Conservation (phyloP, 208 protist species). For the Phytomonas serpens region DNA sequence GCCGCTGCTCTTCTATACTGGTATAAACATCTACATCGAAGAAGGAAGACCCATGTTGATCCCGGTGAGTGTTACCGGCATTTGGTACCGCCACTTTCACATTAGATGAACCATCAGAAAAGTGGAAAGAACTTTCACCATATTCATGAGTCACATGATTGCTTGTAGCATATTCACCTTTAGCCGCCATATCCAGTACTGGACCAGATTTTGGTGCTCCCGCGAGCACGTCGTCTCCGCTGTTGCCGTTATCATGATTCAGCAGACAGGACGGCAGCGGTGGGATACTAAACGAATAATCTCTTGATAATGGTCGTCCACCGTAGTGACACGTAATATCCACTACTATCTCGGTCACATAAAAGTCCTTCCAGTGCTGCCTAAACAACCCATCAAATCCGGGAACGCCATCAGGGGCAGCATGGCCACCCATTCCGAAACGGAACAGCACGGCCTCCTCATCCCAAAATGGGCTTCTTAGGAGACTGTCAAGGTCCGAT, state of each 20-base stretch:
- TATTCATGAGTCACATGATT: not conserved
- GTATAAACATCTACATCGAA: conserved; percentile 51
- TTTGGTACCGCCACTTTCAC: not conserved
- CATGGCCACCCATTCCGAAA: conserved; percentile 75
- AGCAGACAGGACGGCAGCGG: conserved; percentile 24
- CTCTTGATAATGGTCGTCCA: conserved; percentile 24
- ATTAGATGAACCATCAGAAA: not conserved
- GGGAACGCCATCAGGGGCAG: conserved; percentile 16
- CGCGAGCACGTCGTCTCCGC: not conserved
- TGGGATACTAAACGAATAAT: conserved; percentile 41
- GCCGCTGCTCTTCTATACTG: conserved; percentile 15
- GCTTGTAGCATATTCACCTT: not conserved
- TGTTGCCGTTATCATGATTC: not conserved
- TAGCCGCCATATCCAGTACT: not conserved
- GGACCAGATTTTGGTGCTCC: not conserved
- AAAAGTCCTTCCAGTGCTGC: conserved; percentile 70
- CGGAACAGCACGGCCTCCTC: conserved; percentile 41
- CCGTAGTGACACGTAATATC: conserved; percentile 37
- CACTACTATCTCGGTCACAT: conserved; percentile 65
- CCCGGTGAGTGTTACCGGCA: not conserved
- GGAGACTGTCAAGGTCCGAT: conserved; percentile 24
- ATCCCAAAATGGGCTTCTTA: conserved; percentile 31
- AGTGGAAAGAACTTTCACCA: not conserved
- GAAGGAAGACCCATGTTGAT: conserved; percentile 26
- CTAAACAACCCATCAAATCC: conserved; percentile 64